Evolutionary conservation across 1,139 yeast species (phyloP).

Genomic region (Suhomyces coccinellae): DNA sequence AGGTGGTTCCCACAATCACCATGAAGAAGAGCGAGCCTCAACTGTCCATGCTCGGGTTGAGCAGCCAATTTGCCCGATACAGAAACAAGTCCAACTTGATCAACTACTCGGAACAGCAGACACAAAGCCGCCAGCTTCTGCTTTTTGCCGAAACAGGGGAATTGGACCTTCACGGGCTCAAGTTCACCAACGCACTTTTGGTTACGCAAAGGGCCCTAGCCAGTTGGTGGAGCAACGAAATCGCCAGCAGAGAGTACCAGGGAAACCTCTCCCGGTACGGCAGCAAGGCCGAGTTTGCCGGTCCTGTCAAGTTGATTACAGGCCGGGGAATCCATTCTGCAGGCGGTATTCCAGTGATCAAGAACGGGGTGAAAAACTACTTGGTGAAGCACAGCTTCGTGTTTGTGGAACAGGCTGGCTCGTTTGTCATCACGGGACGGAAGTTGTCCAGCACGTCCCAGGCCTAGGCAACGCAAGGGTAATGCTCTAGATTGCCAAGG

Average conservation of each 20-base stretch:
- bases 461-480: neutral
- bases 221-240: conserved; percentile 59
- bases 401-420: conserved; percentile 47
- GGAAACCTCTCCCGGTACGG: conserved; percentile 37
- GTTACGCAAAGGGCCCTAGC: conserved; percentile 32
- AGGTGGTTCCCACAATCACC: neutral
- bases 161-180: conserved; percentile 55
- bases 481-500: too few species aligned
- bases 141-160: conserved; percentile 16
- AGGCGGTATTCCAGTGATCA: conserved; percentile 50
- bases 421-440: conserved; percentile 34
- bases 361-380: conserved; percentile 36
- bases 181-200: conserved; percentile 44
- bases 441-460: neutral
- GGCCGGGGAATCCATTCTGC: conserved; percentile 66
- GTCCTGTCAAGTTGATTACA: conserved; percentile 47
- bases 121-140: conserved; percentile 1
- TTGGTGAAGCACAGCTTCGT: conserved; percentile 35
- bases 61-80: conserved; percentile 14
- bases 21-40: neutral
- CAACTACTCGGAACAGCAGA: conserved; percentile 5
- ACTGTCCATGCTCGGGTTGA: conserved; percentile 5
- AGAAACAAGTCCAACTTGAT: conserved; percentile 8
- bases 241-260: conserved; percentile 35
- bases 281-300: conserved; percentile 32